These are phyloP conservation scores for Neurospora terricola DNA, from an alignment of 495 filamentous ascomycete species.

Conservation along the genomic window DNA sequence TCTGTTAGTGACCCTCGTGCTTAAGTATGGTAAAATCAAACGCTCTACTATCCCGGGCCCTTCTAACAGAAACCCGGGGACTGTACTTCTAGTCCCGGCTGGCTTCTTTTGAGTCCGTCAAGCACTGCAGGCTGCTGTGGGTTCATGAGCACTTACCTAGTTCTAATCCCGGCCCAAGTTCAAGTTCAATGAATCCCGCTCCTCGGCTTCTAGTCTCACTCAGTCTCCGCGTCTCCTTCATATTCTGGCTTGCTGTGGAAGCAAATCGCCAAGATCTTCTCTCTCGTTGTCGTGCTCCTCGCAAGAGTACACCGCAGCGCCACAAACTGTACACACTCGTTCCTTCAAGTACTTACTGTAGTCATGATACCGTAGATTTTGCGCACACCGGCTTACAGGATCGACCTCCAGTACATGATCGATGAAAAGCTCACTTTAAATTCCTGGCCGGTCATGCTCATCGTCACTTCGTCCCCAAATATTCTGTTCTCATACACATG, in stretches of 20 bases:
- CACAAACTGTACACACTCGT: not conserved
- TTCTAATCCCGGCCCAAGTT: too few relatives aligned
- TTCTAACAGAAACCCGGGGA: too few relatives aligned
- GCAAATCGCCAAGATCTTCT: not conserved
- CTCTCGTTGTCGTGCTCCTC: not conserved
- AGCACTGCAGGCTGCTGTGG: too few relatives aligned
- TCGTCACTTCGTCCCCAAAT: not conserved
- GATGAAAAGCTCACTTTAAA: not conserved
- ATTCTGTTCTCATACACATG: not conserved
- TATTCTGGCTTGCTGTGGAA: not conserved
- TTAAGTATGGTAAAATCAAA: too few relatives aligned
- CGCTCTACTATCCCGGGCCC: too few relatives aligned
- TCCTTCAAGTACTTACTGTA: not conserved
- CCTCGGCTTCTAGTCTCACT: not conserved
- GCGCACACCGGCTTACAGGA: not conserved
- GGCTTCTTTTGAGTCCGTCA: too few relatives aligned
- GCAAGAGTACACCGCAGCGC: not conserved
- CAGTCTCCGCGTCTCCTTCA: not conserved
- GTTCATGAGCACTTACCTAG: too few relatives aligned
- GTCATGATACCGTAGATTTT: not conserved
- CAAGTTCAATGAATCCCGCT: not conserved
- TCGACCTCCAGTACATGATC: not conserved
- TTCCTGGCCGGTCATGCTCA: not conserved
- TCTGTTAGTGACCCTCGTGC: too few relatives aligned
- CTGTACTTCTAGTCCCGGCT: too few relatives aligned